Conservation (phyloP, 768 basidiomycete species). For the Leccinum olivaceopallidum region DNA sequence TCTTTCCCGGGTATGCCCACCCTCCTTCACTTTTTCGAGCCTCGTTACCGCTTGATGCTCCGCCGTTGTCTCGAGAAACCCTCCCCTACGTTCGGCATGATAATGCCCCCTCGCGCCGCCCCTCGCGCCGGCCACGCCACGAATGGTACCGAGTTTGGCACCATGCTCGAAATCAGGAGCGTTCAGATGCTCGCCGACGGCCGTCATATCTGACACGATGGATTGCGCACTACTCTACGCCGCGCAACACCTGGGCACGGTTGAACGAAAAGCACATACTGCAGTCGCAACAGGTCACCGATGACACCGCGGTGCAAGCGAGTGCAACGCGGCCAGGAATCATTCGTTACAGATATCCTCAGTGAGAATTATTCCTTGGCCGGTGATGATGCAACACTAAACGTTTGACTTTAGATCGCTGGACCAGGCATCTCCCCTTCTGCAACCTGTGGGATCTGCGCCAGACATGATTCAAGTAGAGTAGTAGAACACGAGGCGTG, state of each 20-base stretch:
- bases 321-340: conserved; percentile 46
- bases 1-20: conserved; percentile 92
- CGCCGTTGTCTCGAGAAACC: conserved; percentile 85
- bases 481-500: not conserved
- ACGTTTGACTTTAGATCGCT: conserved; percentile 43
- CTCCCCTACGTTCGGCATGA: conserved; percentile 88
- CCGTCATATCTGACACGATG: conserved; percentile 65
- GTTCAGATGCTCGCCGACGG: conserved; percentile 91
- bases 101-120: conserved; percentile 62
- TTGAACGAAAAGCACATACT: conserved; percentile 57
- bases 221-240: conserved; percentile 57
- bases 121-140: conserved; percentile 21
- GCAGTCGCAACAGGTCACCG: conserved; percentile 42
- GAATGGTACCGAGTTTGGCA: conserved; percentile 66
- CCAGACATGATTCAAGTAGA: not conserved
- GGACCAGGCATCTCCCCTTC: conserved; percentile 60
- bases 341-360: conserved; percentile 69
- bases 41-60: conserved; percentile 94
- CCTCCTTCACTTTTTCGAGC: conserved; percentile 91
- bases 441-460: conserved; percentile 54
- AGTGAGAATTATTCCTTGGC: conserved; percentile 49
- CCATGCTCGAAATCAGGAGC: conserved; percentile 86
- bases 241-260: conserved; percentile 54
- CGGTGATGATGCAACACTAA: not conserved
- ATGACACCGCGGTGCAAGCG: conserved; percentile 42